Conservation (phyloP, 139 green algal genomes). For the Asterochloris erici region DNA sequence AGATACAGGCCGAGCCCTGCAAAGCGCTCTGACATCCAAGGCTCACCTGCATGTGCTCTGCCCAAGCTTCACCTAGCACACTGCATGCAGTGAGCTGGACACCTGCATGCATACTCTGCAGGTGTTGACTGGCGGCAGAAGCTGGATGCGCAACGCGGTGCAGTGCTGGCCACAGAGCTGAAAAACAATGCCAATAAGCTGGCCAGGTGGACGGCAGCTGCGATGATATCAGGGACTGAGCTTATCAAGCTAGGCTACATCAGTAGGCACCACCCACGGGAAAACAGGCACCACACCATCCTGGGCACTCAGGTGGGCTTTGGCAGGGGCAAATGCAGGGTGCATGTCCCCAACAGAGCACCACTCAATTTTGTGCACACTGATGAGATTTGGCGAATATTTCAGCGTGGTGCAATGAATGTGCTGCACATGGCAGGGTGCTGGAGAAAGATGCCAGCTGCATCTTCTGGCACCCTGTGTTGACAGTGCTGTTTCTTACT, state of each 20-base stretch:
- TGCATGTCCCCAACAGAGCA: neutral
- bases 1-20: too few relatives aligned
- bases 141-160: constrained; percentile 94
- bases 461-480: too few relatives aligned
- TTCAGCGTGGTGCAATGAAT: too few relatives aligned
- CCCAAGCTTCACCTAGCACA: too few relatives aligned
- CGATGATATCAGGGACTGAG: constrained; percentile 84
- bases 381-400: too few relatives aligned
- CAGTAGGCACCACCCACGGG: constrained; percentile 38
- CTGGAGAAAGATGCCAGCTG: too few relatives aligned
- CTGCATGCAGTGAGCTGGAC: neutral
- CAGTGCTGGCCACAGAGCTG: constrained; percentile 94
- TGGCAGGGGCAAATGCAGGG: neutral
- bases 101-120: neutral
- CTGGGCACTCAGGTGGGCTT: constrained; percentile 69
- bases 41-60: too few relatives aligned
- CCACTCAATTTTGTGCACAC: too few relatives aligned
- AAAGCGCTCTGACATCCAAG: too few relatives aligned
- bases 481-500: too few relatives aligned
- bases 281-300: constrained; percentile 87
- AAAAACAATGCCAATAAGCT: constrained; percentile 99
- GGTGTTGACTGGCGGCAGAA: constrained; percentile 93
- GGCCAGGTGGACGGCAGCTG: constrained; percentile 93
- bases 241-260: constrained; percentile 95
- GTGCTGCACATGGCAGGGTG: too few relatives aligned